phyloP scores from a whole-genome alignment of 768 basidiomycete genomes.

The Gyrodon lividus region DNA sequence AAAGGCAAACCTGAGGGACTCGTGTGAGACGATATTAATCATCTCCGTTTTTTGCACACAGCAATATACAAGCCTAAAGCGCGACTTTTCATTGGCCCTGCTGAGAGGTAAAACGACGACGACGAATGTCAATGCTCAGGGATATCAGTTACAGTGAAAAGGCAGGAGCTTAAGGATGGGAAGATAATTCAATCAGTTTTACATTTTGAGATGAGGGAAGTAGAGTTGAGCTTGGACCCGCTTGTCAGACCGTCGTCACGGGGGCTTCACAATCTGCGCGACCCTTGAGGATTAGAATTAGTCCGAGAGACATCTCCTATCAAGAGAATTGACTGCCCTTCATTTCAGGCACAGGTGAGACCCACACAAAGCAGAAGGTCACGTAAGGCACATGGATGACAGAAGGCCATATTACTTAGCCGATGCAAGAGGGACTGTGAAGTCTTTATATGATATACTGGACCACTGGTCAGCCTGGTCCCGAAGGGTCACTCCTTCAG shows the following conservation, averaged over 20 bases:
- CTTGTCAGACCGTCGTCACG: no score
- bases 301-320: constrained; percentile 11
- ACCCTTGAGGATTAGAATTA: constrained; percentile 14
- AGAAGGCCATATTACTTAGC: background rate
- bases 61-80: background rate
- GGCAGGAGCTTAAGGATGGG: background rate
- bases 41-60: background rate
- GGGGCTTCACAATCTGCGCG: constrained; percentile 2
- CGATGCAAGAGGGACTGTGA: background rate
- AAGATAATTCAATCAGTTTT: constrained; percentile 4
- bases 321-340: constrained; percentile 10
- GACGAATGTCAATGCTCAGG: constrained; percentile 1
- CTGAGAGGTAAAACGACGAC: background rate
- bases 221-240: no score
- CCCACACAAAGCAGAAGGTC: background rate
- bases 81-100: background rate
- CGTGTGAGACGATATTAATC: background rate
- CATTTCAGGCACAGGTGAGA: background rate
- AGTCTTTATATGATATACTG: no score
- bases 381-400: background rate
- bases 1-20: background rate
- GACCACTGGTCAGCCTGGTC: no score
- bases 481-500: background rate
- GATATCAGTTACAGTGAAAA: constrained; percentile 3
- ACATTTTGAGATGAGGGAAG: constrained; percentile 3